These are phyloP conservation scores for Ogataea nitratoaversa DNA, from an alignment of 805 yeast species.

Conservation along the genomic window DNA sequence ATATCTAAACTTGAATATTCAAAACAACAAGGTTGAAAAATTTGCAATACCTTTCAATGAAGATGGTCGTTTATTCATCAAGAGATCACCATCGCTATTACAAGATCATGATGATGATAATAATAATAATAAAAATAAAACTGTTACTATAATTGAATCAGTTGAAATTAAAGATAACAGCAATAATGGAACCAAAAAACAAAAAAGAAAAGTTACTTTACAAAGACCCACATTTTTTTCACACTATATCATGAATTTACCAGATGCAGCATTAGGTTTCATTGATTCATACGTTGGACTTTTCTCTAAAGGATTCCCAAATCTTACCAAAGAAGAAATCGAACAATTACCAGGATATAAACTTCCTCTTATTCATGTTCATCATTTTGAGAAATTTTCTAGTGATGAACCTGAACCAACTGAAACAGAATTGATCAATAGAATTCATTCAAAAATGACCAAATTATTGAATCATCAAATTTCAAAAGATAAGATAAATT, in stretches of 20 bases:
- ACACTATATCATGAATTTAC: constrained; percentile 92
- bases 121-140: constrained; percentile 39
- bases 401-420: constrained; percentile 70
- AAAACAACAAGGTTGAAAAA: constrained; percentile 53
- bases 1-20: constrained; percentile 63
- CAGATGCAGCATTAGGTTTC: constrained; percentile 87
- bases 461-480: constrained; percentile 44
- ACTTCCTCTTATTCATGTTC: constrained; percentile 78
- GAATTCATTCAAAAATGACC: constrained; percentile 55
- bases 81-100: constrained; percentile 50
- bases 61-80: constrained; percentile 83
- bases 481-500: constrained; percentile 45
- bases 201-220: constrained; percentile 13
- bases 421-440: constrained; percentile 58
- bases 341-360: constrained; percentile 42
- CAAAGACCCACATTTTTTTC: constrained; percentile 51
- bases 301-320: constrained; percentile 39
- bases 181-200: constrained; percentile 20
- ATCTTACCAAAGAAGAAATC: constrained; percentile 33
- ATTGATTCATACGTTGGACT: constrained; percentile 74
- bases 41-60: constrained; percentile 62
- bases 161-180: not conserved
- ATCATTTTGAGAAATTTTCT: constrained; percentile 89
- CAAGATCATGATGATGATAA: constrained; percentile 45
- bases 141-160: constrained; percentile 28